Evolutionary conservation across 2,329 filamentous ascomycete genomes (phyloP).

Genomic region (Ceratocystis huliohia): DNA sequence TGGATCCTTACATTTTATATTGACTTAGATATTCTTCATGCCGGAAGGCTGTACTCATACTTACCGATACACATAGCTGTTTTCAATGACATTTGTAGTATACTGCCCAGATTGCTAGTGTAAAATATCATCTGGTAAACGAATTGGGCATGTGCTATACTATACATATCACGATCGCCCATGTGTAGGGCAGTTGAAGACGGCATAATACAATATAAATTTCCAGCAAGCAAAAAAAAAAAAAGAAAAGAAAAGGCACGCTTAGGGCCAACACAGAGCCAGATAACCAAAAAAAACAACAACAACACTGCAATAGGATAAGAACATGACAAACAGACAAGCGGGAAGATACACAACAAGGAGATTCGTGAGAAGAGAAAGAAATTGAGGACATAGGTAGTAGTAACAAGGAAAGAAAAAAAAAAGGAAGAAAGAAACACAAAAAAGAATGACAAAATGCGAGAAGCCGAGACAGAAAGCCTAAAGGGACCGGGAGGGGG

Average conservation of each 20-base stretch:
- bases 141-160: too few relatives aligned
- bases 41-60: background rate
- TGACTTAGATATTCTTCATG: background rate
- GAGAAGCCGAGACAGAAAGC: background rate
- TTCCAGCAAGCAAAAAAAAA: background rate
- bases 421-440: conserved; percentile 14
- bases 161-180: too few relatives aligned
- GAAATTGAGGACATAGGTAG: conserved; percentile 1
- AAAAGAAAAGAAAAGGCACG: background rate
- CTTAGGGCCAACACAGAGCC: conserved; percentile 6
- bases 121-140: too few relatives aligned
- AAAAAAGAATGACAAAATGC: conserved; percentile 5
- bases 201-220: too few relatives aligned
- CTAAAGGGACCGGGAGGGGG: background rate
- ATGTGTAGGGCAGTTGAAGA: too few relatives aligned
- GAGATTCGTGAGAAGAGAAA: conserved; percentile 7
- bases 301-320: conserved; percentile 18
- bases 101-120: too few relatives aligned
- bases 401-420: conserved; percentile 14
- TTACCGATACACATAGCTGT: background rate
- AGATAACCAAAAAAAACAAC: background rate
- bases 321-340: conserved; percentile 17
- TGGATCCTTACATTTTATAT: background rate
- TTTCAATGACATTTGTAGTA: background rate
- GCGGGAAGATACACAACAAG: conserved; percentile 1